Base-by-base conservation (phyloP, 306 rosid species). In the Crotalaria pallida region DNA sequence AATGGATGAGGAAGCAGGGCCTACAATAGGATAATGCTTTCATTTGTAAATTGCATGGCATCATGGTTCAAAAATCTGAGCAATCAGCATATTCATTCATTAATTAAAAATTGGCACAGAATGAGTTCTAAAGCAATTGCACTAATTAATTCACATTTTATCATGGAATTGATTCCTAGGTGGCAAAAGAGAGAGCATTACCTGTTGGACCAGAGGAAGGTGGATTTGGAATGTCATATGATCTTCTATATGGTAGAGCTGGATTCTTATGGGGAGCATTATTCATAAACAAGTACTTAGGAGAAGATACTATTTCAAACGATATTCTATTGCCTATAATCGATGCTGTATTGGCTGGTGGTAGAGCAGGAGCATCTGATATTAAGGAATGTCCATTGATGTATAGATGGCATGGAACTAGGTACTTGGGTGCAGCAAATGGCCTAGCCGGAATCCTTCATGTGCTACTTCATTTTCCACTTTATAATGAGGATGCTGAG, bases 221-320 rank as follows among this genome's bases (percentile, higher is more conserved):
- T 13, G 98, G 98, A 59, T 88, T 92, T 24, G 96, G 98, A 53
- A 90, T 92, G 98, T 92, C 98, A 33, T 92, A 92, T 53, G 98
- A 92, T 77, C 96, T 92, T 64, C 87, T 88, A 0, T 83, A 88
- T 1, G 98, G 98, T 13, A 77, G 98, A 60, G 87, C 96, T n/a
- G 98, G 98, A 12, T 86, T 92, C 78, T 40, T 92, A 59, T 92
- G 96, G 96, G 91, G 84, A 19, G 96, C 93, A 34, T 67, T 90
- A 45, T 92, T 90, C 77, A 10, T 90, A 55, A 86, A 87, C 73
- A 92, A 86, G 68, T 59, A 88, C 69, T 62, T 92, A 10, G 93
- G 91, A 77, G 77, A 81, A 36, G 83, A 77, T 6, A 80, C 72
- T 3, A 60, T 92, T 11, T 88, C 96, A 15, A 19, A 19, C 43